These are phyloP conservation scores for Taiozyma sp. DNA, from an alignment of 1,139 yeast genomes.

Conservation along the genomic window DNA sequence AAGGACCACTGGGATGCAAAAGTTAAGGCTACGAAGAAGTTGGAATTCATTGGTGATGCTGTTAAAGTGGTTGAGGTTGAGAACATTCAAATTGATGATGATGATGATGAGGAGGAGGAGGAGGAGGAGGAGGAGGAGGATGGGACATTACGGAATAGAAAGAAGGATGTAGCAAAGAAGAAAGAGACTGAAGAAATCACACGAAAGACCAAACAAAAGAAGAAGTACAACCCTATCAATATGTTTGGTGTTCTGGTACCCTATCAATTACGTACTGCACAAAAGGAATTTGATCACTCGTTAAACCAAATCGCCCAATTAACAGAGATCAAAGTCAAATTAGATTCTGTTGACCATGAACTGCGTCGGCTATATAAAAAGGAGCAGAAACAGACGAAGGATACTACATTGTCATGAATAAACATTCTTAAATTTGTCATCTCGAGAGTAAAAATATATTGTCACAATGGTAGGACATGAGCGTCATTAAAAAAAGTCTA, in stretches of 20 bases:
- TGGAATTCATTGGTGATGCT: constrained; percentile 2
- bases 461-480: neutral
- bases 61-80: neutral
- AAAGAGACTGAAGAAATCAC: neutral
- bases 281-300: constrained; percentile 32
- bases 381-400: neutral
- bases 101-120: neutral
- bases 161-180: neutral
- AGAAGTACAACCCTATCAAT: constrained; percentile 35
- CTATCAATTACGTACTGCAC: constrained; percentile 36
- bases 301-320: constrained; percentile 27
- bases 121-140: neutral
- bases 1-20: constrained; percentile 27
- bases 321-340: neutral
- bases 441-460: neutral
- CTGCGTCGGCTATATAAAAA: neutral
- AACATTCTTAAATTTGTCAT: neutral
- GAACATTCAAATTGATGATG: neutral
- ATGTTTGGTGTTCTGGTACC: constrained; percentile 53
- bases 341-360: neutral
- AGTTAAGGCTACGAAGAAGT: constrained; percentile 21
- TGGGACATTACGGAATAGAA: constrained; percentile 1
- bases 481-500: neutral
- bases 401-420: neutral
- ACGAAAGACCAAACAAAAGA: neutral